Conservation (phyloP, 371 early-diverging fungal genomes). For the Polyrhizophydium stewartii region DNA sequence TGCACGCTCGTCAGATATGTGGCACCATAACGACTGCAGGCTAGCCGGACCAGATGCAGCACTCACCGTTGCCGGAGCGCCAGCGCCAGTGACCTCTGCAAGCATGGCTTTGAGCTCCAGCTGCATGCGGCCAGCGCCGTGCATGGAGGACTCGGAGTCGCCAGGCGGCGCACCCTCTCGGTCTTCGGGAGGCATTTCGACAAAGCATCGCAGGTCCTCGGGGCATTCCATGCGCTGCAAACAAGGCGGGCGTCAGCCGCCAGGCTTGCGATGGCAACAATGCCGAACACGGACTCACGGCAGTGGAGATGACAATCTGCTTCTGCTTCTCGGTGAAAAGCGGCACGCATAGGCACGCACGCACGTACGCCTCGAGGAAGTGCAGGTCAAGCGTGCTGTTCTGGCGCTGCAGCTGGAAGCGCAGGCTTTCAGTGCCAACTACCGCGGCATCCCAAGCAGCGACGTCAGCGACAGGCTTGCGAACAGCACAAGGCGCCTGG, state of each 20-base stretch:
- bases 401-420: slow-evolving; percentile 5
- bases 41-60: background rate
- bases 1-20: too few relatives aligned
- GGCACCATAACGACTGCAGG: background rate
- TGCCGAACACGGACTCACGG: slow-evolving; percentile 21
- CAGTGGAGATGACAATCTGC: slow-evolving; percentile 52
- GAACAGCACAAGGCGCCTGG: background rate
- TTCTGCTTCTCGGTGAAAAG: slow-evolving; percentile 76
- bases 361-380: slow-evolving; percentile 54
- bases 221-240: slow-evolving; percentile 1
- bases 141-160: too few relatives aligned
- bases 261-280: background rate
- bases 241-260: background rate
- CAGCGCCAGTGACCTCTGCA: too few relatives aligned
- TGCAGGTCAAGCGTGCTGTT: slow-evolving; percentile 37
- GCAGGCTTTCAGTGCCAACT: slow-evolving; percentile 56
- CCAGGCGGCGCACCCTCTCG: background rate
- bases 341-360: slow-evolving; percentile 64
- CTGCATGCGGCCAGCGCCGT: too few relatives aligned
- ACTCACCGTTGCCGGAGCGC: background rate
- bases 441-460: background rate
- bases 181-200: background rate
- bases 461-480: background rate
- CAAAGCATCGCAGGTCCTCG: background rate
- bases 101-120: background rate